These are phyloP conservation scores for Naganishia cerealis DNA, from an alignment of 1,284 basidiomycete species.

Conservation along the genomic window DNA sequence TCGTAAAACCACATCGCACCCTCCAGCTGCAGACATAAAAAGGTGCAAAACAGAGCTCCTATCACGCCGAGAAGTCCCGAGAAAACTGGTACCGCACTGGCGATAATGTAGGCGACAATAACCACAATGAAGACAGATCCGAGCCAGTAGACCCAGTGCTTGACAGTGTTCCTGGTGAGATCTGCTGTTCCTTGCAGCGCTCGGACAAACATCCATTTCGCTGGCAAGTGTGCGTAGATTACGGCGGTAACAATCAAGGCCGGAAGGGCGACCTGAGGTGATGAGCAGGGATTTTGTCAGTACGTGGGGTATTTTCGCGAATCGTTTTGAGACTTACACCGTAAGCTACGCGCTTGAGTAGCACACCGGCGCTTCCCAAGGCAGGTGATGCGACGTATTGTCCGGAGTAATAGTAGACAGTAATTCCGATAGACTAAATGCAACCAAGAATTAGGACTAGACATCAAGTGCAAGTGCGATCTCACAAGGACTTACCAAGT, in stretches of 20 bases:
- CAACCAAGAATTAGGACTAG: too few relatives aligned
- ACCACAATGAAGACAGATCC: conserved; percentile 57
- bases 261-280: conserved; percentile 44
- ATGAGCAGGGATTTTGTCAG: conserved; percentile 32
- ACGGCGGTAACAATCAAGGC: conserved; percentile 39
- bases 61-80: conserved; percentile 43
- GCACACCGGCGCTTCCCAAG: conserved; percentile 44
- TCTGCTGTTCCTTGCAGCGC: conserved; percentile 63
- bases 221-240: conserved; percentile 53
- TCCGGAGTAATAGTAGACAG: conserved; percentile 44
- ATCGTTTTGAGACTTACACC: conserved; percentile 36
- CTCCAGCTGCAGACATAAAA: conserved; percentile 37
- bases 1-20: conserved; percentile 41
- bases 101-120: conserved; percentile 60
- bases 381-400: conserved; percentile 49
- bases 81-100: conserved; percentile 49
- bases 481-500: conserved; percentile 26
- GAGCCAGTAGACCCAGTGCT: conserved; percentile 64
- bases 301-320: background rate
- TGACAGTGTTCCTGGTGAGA: conserved; percentile 61
- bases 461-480: background rate
- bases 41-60: conserved; percentile 36
- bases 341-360: conserved; percentile 53
- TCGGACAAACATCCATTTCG: conserved; percentile 65
- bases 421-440: conserved; percentile 32